phyloP scores from a whole-genome alignment of 2,329 filamentous ascomycete species.

The Epichloe uncinata region DNA sequence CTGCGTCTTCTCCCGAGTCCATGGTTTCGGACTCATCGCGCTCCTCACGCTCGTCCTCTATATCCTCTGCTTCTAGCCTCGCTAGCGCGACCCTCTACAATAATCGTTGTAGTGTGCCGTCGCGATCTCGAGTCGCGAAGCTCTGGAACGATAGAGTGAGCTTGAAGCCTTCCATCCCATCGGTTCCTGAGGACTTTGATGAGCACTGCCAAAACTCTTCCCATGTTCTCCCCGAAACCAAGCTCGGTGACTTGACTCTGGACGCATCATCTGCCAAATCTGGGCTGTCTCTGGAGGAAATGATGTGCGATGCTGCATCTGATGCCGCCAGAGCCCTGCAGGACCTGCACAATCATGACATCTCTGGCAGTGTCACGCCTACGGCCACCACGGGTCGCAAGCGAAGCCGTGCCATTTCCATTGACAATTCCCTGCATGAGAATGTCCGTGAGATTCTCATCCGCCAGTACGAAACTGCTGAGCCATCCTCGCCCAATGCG shows the following conservation, averaged over 20 bases:
- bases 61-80: constrained; percentile 48
- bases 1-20: constrained; percentile 51
- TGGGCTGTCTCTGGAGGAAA: constrained; percentile 32
- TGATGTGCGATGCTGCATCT: constrained; percentile 29
- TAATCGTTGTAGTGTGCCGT: constrained; percentile 40
- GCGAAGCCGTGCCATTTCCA: constrained; percentile 44
- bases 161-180: constrained; percentile 37
- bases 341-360: constrained; percentile 43
- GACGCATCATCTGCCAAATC: constrained; percentile 33
- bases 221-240: constrained; percentile 39
- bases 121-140: constrained; percentile 51
- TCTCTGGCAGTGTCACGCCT: constrained; percentile 24
- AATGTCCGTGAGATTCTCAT: constrained; percentile 52
- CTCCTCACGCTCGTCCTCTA: constrained; percentile 50
- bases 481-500: constrained; percentile 22
- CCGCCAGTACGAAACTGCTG: constrained; percentile 17
- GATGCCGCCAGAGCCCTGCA: constrained; percentile 46
- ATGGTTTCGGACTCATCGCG: constrained; percentile 52
- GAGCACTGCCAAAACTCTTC: constrained; percentile 38
- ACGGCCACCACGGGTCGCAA: constrained; percentile 34
- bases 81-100: constrained; percentile 39
- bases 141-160: constrained; percentile 41
- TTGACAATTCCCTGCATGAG: constrained; percentile 49
- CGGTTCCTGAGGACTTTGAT: constrained; percentile 44
- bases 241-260: constrained; percentile 35